Evolutionary conservation across 306 rosid genomes (phyloP), one percentile per base, ranked within the genome.

Genomic region (Pachyrhizus erosus): DNA sequence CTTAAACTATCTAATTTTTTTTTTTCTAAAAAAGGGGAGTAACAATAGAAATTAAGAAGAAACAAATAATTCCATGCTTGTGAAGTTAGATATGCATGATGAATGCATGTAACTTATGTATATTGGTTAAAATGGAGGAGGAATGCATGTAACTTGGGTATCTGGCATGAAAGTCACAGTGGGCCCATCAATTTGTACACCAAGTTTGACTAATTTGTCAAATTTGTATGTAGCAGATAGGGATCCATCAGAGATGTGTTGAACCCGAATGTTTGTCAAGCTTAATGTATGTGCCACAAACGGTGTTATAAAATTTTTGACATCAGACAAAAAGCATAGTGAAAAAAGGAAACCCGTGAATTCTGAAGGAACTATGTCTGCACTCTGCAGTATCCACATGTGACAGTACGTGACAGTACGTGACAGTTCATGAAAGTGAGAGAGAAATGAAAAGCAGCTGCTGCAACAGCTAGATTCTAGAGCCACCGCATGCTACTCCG

Each of bases 271-370:
- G 15, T 76, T 75, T 31, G 83, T 60, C 10, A 52, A 81, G 80
- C 69, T 70, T 49, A 39, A 42, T 82, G 65, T 64, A 62, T 43
- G 54, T 77, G 83, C 60, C 82, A 80, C 80, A 48, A 15, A 51
- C 0, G 34, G 21, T 57, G 40, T 21, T 10, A 55, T 21, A 71
- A 33, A 54, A 49, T 29, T 61, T 29, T 46, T 34, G 2, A 34
- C 6, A 46, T 13, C 49, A 66, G 79, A 51, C 71, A 67, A 27
- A 34, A 20, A 9, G 49, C 9, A 34, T 33, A 55, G 62, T 46
- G 24, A 61, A 70, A 70, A 64, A 45, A 68, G 65, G 73, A 3
- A 69, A 78, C 87, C 90, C 88, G 86, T 87, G 86, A 87, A 73
- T 49, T 61, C 20, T 55, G 86, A 84, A 76, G 40, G 52, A 77